Conservation (phyloP, 1,139 yeast species). For the Wickerhamiella pararugosa region DNA sequence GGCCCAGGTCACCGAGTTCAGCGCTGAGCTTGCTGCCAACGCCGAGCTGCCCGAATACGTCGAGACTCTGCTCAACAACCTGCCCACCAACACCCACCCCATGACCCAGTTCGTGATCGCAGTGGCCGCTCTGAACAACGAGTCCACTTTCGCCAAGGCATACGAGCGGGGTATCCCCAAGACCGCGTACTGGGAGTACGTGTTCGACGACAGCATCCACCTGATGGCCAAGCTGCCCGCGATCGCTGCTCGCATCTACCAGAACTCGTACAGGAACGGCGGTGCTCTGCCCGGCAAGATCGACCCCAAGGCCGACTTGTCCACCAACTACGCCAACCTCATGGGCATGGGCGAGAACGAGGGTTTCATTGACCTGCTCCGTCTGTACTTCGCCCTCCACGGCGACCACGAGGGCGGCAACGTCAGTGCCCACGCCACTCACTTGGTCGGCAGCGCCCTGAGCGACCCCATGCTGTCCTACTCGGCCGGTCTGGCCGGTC, state of each 20-base stretch:
- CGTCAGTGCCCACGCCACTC: constrained; percentile 95
- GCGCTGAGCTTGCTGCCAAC: constrained; percentile 75
- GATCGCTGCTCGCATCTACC: constrained; percentile 88
- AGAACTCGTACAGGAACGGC: constrained; percentile 79
- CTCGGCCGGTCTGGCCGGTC: constrained; percentile 91
- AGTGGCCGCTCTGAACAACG: constrained; percentile 79
- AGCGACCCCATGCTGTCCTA: constrained; percentile 86
- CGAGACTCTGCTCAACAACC: constrained; percentile 62
- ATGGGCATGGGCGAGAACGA: constrained; percentile 68
- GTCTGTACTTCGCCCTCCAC: constrained; percentile 88
- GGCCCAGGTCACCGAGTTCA: constrained; percentile 59
- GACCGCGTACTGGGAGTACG: constrained; percentile 82
- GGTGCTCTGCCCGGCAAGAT: constrained; percentile 48
- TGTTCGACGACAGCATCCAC: constrained; percentile 79
- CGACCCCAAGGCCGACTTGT: constrained; percentile 71
- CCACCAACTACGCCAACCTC: constrained; percentile 74
- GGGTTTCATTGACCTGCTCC: constrained; percentile 80
- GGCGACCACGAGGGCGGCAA: constrained; percentile 99
- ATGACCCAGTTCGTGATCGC: constrained; percentile 96
- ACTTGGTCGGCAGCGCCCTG: constrained; percentile 89
- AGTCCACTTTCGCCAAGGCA: constrained; percentile 80
- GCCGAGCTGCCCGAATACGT: constrained; percentile 74
- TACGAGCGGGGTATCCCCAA: constrained; percentile 81
- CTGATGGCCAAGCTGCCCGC: constrained; percentile 84
- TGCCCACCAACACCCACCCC: constrained; percentile 84